Base-by-base conservation (phyloP, 1,284 basidiomycete genomes). In the Marasmius fiardii region DNA sequence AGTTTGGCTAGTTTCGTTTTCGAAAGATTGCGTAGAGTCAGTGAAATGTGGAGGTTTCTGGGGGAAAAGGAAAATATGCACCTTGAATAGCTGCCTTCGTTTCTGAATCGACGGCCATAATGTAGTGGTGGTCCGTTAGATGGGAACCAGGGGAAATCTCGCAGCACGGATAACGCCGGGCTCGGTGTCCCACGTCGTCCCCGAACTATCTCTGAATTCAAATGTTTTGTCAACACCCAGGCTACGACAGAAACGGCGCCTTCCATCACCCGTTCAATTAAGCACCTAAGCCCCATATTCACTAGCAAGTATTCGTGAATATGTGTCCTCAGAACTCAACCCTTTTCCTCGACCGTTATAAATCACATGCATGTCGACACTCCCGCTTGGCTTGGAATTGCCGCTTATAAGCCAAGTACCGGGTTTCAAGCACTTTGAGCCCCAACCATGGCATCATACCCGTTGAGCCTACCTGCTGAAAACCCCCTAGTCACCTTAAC, bases 401-500 rank as follows among this genome's bases (percentile, higher is more conserved):
- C 28, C 5, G 28, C 28, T 31, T 10, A 31, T n/a, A n/a, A n/a
- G n/a, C n/a, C n/a, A n/a, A n/a, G n/a, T n/a, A 31, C 5, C 28
- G 28, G 10, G 28, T 31, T 31, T 31, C 28, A 31, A 31, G 10
- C n/a, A 10, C 28, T 4, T 16, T 31, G 20, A 24, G 31, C 35
- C 51, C 52, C 20, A n/a, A 44, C 54, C 31, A 69, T 51, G 37
- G 76, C 78, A 75, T 65, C 74, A 12, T 79, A 74, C 61, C 80
- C 82, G 0, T 60, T 80, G 52, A 69, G 72, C 47, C 70, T 86
- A 21, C 83, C 85, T 1, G 52, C 64, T 3, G 64, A 68, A 37
- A 67, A 73, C 12, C 80, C 85, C 28, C 66, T 87, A 20, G 63
- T 86, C 41, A 87, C 85, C n/a, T 61, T 89, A 26, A 85, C 82